phyloP scores from a whole-genome alignment of 352 stramenopile genomes.

The Phytophthora macrochlamydospora region DNA sequence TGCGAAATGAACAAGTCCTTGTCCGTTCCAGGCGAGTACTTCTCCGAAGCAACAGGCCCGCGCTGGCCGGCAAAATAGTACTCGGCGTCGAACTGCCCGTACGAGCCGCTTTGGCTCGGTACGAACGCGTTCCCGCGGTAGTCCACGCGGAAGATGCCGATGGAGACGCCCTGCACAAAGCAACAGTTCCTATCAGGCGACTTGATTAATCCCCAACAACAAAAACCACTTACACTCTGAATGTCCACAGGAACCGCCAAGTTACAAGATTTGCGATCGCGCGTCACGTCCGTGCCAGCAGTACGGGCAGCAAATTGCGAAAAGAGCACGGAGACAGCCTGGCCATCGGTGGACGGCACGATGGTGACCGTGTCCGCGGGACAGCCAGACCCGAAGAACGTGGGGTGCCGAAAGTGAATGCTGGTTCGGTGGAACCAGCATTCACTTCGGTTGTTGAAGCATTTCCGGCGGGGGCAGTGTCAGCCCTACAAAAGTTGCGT shows the following conservation, averaged over 20 bases:
- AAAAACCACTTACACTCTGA: constrained; percentile 27
- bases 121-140: constrained; percentile 55
- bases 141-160: constrained; percentile 51
- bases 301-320: constrained; percentile 37
- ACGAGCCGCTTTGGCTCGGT: constrained; percentile 32
- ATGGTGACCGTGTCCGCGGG: constrained; percentile 25
- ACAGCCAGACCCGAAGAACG: constrained; percentile 35
- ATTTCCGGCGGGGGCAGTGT: constrained; percentile 3
- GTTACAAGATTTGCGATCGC: constrained; percentile 49
- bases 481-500: background rate
- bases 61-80: constrained; percentile 63
- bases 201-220: background rate
- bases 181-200: constrained; percentile 5
- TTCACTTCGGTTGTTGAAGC: constrained; percentile 6
- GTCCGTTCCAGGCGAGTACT: constrained; percentile 36
- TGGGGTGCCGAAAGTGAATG: constrained; percentile 29
- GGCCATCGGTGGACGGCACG: constrained; percentile 32
- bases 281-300: constrained; percentile 23
- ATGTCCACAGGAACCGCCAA: constrained; percentile 49
- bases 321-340: constrained; percentile 38
- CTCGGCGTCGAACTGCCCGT: constrained; percentile 55
- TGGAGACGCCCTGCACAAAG: constrained; percentile 26
- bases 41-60: constrained; percentile 35
- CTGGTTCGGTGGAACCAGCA: constrained; percentile 9
- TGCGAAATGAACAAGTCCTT: constrained; percentile 56